Base-by-base conservation (phyloP, 2,329 filamentous ascomycete species). In the Phaeosphaeria sp. region DNA sequence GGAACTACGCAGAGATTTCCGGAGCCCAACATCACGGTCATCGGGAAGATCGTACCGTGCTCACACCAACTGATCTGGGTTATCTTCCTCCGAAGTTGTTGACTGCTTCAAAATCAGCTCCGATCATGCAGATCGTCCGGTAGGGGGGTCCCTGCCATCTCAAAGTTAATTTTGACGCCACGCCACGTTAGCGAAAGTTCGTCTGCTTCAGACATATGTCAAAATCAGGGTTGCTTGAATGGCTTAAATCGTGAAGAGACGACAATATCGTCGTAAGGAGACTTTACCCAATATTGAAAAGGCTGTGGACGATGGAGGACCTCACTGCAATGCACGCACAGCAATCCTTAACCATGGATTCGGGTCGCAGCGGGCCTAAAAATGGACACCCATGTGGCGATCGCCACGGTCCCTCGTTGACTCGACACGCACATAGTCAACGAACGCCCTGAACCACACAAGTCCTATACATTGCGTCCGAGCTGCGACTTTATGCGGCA, bases 121-220 rank as follows among this genome's bases (percentile, higher is more conserved):
- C 25, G 25, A 27, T 46, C n/a, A 2, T 15, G 7, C 22, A 43
- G 25, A 27, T 46, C n/a, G 7, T 15, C 13, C 22, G 48, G 42
- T 53, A 54, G 48, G 56, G 53, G 44, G 47, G 41, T 42, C 50
- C 51, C 48, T 62, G 53, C 36, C 18, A 39, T 50, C 36, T 46
- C 21, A 54, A 55, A 59, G 42, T 54, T 48, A 59, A 59, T 59
- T 48, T 57, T 9, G 17, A 59, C 50, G 5, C 54, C 57, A 52
- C 47, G 20, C 30, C n/a, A 46, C 27, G 33, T 62, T 52, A 42
- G 50, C 39, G 39, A 42, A 4, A 47, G 27, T 10, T 15, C 17
- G 27, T 18, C 10, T 30, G 46, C 15, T 2, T 47, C 46, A 27
- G 13, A 21, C 13, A 22, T 27, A 7, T 22, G 15, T 21, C n/a